Evolutionary conservation across 1,284 basidiomycete species (phyloP), one percentile per base, ranked within the genome.

Genomic region (Melampsora americana): DNA sequence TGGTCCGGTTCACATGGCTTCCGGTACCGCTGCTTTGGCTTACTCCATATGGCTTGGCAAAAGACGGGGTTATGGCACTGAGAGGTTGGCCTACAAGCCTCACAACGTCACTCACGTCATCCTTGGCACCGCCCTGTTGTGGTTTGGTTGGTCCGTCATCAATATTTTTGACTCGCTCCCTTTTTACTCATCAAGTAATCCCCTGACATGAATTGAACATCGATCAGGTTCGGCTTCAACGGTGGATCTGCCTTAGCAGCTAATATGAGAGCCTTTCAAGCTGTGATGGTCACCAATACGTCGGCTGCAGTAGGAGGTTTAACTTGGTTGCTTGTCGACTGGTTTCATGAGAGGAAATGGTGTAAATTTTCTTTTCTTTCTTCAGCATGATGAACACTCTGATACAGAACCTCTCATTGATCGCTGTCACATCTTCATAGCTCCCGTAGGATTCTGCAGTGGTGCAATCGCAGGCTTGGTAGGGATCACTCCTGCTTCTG

Each of bases 401-500:
- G 59, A 61, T 92, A 92, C 83, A 91, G 90, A 1, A 89, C 89
- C 60, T 93, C 92, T 1, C 88, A 88, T 75, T 95, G 90, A 84
- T 89, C 11, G 16, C 16, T 16, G 42, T 5, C 7, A 44, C 42
- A 44, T 44, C 42, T 44, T 44, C 42, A 44, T 14, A 44, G 42
- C 69, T 65, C 66, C 68, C 6, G 92, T 99, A 78, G 94, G 94
- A 18, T 95, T 99, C 86, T 99, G 95, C 85, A 93, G 92, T 2
- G 95, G 95, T 70, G 93, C 92, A 77, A 90, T 98, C 79, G 86
- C 90, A 16, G 94, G 93, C 70, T 88, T 96, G 14, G 81, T 85
- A 69, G 85, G 84, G 69, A 95, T 96, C 83, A 96, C 94, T 0
- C 94, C 95, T 18, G 95, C 88, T 6, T 91, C 92, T 23, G 93